Evolutionary conservation across 1,284 basidiomycete species (phyloP).

Genomic region (Malassezia globosa): DNA sequence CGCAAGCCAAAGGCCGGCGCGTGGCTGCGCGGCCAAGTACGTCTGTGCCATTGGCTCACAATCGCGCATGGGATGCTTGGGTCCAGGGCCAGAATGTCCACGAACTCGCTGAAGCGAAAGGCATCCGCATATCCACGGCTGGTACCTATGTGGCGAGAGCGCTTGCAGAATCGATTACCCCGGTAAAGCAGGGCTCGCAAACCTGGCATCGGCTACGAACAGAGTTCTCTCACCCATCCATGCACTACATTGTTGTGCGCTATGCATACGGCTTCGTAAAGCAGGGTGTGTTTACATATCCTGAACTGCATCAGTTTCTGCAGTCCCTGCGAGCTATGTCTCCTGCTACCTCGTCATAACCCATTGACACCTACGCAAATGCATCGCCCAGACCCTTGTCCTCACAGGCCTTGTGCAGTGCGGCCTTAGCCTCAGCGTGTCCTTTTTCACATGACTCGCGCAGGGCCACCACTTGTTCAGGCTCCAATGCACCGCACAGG

Average conservation of each 20-base stretch:
- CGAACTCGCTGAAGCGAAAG: constrained; percentile 10
- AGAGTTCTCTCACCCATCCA: neutral
- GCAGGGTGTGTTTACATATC: constrained; percentile 6
- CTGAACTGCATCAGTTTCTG: constrained; percentile 5
- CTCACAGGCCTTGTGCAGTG: constrained; percentile 52
- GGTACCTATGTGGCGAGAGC: constrained; percentile 18
- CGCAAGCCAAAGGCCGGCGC: neutral
- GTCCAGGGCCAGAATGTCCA: constrained; percentile 13
- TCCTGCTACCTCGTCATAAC: neutral
- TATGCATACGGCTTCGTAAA: neutral
- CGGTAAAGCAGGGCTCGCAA: neutral
- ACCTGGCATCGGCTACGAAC: constrained; percentile 6
- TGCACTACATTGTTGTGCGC: neutral
- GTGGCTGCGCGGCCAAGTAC: neutral
- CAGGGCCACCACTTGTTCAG: constrained; percentile 52
- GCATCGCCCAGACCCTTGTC: constrained; percentile 34
- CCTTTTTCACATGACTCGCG: constrained; percentile 50
- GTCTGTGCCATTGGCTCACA: constrained; percentile 14
- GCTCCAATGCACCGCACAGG: constrained; percentile 50
- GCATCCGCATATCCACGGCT: constrained; percentile 17
- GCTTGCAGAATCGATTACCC: constrained; percentile 4
- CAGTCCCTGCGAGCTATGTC: neutral
- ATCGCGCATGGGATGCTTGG: constrained; percentile 19
- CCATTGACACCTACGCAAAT: constrained; percentile 23
- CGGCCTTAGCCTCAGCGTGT: constrained; percentile 46